Evolutionary conservation across 768 basidiomycete genomes (phyloP).

Genomic region (Mycena pura): DNA sequence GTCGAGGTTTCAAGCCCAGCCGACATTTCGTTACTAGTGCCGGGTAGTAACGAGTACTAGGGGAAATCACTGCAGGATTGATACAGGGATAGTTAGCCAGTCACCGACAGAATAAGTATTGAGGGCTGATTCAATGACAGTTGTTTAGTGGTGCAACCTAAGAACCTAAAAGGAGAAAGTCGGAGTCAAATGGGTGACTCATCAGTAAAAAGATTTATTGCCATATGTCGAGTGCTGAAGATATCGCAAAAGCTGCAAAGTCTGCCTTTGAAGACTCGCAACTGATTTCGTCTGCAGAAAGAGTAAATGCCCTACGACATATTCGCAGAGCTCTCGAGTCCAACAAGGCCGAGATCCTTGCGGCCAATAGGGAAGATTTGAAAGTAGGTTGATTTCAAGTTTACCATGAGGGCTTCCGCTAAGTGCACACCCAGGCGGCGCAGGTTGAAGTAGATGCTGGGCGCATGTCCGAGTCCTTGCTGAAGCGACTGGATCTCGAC

Average conservation of each 20-base stretch:
- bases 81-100: too few species aligned
- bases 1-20: too few species aligned
- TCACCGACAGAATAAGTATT: too few species aligned
- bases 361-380: constrained; percentile 84
- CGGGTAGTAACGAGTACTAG: too few species aligned
- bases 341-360: constrained; percentile 72
- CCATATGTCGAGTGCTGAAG: constrained; percentile 45
- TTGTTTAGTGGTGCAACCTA: too few species aligned
- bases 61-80: too few species aligned
- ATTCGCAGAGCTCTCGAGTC: constrained; percentile 72
- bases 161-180: too few species aligned
- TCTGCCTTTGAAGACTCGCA: constrained; percentile 88
- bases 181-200: too few species aligned
- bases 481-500: constrained; percentile 85
- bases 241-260: constrained; percentile 82
- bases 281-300: constrained; percentile 69
- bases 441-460: constrained; percentile 80
- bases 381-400: constrained; percentile 50
- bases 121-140: too few species aligned
- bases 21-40: too few species aligned
- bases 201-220: too few species aligned
- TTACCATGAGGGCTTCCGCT: not conserved
- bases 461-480: constrained; percentile 79
- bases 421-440: constrained; percentile 63
- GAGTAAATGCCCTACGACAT: constrained; percentile 72